Evolutionary conservation across 768 basidiomycete species (phyloP), one percentile per base, ranked within the genome.

Genomic region (Tylopilus balloui): DNA sequence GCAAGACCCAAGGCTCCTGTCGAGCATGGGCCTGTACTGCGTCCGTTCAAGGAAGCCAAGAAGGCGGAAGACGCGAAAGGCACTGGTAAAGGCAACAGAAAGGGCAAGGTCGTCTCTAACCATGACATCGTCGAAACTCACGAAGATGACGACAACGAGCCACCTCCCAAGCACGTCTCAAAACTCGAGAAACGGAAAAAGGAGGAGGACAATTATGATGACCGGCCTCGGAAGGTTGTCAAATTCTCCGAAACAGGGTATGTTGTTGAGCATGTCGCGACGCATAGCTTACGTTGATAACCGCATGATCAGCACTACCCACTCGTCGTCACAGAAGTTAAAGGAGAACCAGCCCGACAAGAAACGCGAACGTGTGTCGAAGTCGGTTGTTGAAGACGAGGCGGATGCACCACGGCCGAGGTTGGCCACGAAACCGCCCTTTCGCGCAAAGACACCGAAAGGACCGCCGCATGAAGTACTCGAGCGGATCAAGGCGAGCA

Each of bases 381-480:
- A 50, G 29, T 13, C 56, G 5, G 31, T 15, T 11, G 2, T 13
- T 21, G 36, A 41, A 11, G 55, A 48, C 13, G 37, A 47, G 6
- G 6, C 20, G 0, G 41, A 49, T 32, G n/a, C 3, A 24, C 42
- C 24, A 4, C 32, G 11, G 3, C 28, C 15, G 9, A 52, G 52
- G 21, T 23, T 36, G n/a, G 12, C 36, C 24, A 45, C 14, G 13
- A 45, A 52, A 20, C 43, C 28, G 6, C 37, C 47, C 8, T 46
- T 46, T 2, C 55, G 47, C 10, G n/a, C 52, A 7, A 62, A 60
- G 45, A n/a, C 41, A 7, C 42, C 46, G 13, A 69, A 61, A 52
- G 73, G 73, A 7, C 73, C 70, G 1, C 74, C 74, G 0, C 71
- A 55, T 19, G 66, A 70, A 21, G 67, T 75, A 3, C 64, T 75